Base-by-base conservation (phyloP, 345 rosid species). In the Chamaenerion angustifolium region DNA sequence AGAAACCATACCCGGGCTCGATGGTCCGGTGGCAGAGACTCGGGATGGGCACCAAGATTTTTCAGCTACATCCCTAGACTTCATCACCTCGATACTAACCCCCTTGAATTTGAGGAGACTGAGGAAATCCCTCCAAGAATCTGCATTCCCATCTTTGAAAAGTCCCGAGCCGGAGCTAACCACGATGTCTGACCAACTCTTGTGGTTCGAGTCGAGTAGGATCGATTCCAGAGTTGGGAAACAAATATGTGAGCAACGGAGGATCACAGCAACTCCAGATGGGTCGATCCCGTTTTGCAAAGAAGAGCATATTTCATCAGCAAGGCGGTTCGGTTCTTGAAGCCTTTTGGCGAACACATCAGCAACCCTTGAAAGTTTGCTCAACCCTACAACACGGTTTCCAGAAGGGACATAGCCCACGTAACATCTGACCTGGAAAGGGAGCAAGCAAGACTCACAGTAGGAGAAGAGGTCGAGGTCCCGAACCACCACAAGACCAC, bases 391-490 rank as follows among this genome's bases (percentile, higher is more conserved):
- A 17, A 93, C 96, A 35, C 69, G 74, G 48, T 82, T 75, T 23
- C 84, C 80, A 4, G 83, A 76, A 12, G 99, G 95, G 57, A 93
- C 82, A 71, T 88, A 93, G 56, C 94, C 94, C 0, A 93, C 64
- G 60, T 88, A 96, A 51, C 95, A 88, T 61, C 71, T 80, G 25
- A 93, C 71, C 52, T 88, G 94, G 61, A 93, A 82, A 0, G 99
- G 96, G 37, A 82, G 86, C 83, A 93, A 65, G 73, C 99, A 93
- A 19, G 86, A 77, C 57, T 88, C 95, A 4, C 95, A 93, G 54
- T 77, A 88, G 17, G 96, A 88, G 79, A 80, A 93, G 15, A 78
- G 77, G 49, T 93, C 85, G 12, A 88, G 78, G 62, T 82, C 99
- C 61, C 88, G 71, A 49, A 93, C 96, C 49, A 82, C 65, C 58